Evolutionary conservation across 306 rosid species (phyloP), one percentile per base, ranked within the genome.

Genomic region (Senna siamea): DNA sequence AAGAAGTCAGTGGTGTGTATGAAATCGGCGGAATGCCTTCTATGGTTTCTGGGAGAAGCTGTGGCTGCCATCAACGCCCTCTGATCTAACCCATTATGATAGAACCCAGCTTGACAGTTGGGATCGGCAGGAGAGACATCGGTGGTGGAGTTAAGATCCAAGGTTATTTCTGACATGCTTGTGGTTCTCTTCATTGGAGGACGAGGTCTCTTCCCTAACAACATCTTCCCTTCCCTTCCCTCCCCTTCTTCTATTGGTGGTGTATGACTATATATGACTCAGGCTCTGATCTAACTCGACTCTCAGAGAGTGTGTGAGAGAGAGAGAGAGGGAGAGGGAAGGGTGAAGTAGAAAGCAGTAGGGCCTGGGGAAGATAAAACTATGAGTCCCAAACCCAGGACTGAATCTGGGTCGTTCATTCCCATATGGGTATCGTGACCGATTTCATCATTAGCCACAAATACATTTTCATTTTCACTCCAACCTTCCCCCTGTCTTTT

Each of bases 121-220:
- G n/a, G n/a, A n/a, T n/a, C n/a, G n/a, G n/a, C n/a, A n/a, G n/a
- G n/a, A n/a, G n/a, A n/a, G n/a, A n/a, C n/a, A n/a, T n/a, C n/a
- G 1, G 64, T 54, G 40, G 43, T 6, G 46, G 78, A 50, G 88
- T 74, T 87, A 12, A 81, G 91, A 89, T 94, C 96, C 50, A 87
- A 80, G 80, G 87, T 87, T 76, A 94, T 92, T 60, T 92, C 96
- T 0, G 93, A 73, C 90, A 88, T 17, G 83, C 99, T 94, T 6
- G 95, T 83, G 9, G 99, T 94, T 76, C 89, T 87, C 81, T 87
- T 89, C 85, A 94, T 84, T 5, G 95, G 87, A 67, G 87, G 88
- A 67, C 96, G 88, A 37, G 89, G 82, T 61, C 97, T 88, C 88
- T 91, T 94, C 51, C 97, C 97, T 62, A 94, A 71, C 88, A 85